Conservation (phyloP, 805 yeast genomes). For the Candida verbasci region DNA sequence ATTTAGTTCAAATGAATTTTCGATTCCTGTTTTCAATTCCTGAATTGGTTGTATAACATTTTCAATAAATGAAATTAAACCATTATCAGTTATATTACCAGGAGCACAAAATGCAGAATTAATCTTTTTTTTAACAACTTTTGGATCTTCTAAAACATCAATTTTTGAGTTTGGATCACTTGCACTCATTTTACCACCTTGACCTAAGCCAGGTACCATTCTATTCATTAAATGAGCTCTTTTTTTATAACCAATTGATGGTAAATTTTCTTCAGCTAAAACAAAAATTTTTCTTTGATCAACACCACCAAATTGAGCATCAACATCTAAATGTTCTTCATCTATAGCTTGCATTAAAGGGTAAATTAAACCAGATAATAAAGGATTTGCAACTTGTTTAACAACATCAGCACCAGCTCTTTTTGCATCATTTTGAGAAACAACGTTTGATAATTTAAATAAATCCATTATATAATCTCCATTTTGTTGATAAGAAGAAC, state of each 20-base stretch:
- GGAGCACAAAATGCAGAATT: conserved; percentile 93
- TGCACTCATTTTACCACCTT: conserved; percentile 98
- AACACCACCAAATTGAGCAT: conserved; percentile 97
- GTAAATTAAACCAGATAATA: conserved; percentile 87
- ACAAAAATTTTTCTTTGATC: conserved; percentile 98
- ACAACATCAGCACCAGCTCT: conserved; percentile 99
- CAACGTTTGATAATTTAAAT: conserved; percentile 77
- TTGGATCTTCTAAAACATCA: conserved; percentile 87
- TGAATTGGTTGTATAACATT: conserved; percentile 83
- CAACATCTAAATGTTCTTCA: conserved; percentile 83
- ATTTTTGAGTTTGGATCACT: conserved; percentile 98
- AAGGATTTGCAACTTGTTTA: conserved; percentile 92
- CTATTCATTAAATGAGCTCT: conserved; percentile 98
- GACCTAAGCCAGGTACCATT: conserved; percentile 96
- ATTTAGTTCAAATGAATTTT: conserved; percentile 56
- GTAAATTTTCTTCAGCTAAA: conserved; percentile 91
- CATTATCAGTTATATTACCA: conserved; percentile 85
- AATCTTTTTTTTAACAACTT: conserved; percentile 83
- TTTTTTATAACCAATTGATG: conserved; percentile 84
- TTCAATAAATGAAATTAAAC: conserved; percentile 80
- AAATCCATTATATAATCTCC: conserved; percentile 83
- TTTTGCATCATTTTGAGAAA: conserved; percentile 92
- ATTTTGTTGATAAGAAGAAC: conserved; percentile 83
- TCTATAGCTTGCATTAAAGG: conserved; percentile 99
- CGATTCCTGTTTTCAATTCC: conserved; percentile 59